phyloP scores from a whole-genome alignment of 305 asterid genomes.

The Caryopteris hybrid region DNA sequence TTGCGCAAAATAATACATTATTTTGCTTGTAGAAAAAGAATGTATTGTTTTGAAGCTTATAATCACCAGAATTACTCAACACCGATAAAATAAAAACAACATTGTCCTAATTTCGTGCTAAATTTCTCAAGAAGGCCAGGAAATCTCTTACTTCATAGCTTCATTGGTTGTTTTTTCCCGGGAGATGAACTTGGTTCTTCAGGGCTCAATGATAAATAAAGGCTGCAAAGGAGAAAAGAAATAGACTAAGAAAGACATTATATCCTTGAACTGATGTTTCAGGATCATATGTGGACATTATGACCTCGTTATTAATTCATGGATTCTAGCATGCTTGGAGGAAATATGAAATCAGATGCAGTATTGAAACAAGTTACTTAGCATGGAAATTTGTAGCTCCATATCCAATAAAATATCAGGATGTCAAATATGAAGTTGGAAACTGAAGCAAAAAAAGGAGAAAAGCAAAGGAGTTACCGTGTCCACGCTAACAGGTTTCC shows the following conservation, averaged over 20 bases:
- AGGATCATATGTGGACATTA: too few species aligned
- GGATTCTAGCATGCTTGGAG: too few species aligned
- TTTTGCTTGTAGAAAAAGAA: not conserved
- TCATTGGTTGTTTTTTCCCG: not conserved
- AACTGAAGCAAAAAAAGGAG: not conserved
- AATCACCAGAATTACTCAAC: not conserved
- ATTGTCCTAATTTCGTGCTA: slow-evolving; percentile 5
- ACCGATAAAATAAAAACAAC: not conserved
- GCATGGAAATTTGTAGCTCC: not conserved
- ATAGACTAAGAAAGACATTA: not conserved
- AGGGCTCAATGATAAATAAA: slow-evolving; percentile 33
- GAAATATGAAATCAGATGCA: too few species aligned
- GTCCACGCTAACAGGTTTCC: slow-evolving; percentile 64
- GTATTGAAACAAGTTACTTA: too few species aligned
- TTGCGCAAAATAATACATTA: too few species aligned
- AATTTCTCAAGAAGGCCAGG: not conserved
- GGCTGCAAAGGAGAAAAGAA: slow-evolving; percentile 29
- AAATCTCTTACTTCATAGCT: slow-evolving; percentile 1
- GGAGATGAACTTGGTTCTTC: slow-evolving; percentile 15
- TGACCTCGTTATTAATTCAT: too few species aligned
- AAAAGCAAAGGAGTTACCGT: slow-evolving; percentile 16
- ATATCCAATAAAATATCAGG: not conserved
- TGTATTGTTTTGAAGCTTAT: not conserved
- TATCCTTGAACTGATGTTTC: not conserved
- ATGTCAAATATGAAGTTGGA: not conserved